phyloP scores from a whole-genome alignment of 108 stramenopile species.

The Cyclotella atomus region DNA sequence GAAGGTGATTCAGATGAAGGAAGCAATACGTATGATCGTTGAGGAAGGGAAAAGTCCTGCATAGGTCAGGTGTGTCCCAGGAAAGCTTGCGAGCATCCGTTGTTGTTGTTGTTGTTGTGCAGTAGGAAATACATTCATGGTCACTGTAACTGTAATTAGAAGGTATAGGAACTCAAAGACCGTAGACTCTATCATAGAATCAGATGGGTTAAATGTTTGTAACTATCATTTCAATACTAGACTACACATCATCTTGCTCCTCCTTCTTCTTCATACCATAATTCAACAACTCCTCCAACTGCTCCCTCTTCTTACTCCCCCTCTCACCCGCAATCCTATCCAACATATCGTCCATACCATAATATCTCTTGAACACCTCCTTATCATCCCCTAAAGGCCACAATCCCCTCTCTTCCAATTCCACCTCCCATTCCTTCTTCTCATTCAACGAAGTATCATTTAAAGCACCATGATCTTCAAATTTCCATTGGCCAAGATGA shows the following conservation, averaged over 20 bases:
- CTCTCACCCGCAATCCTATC: slow-evolving; percentile 24
- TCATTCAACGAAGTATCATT: slow-evolving; percentile 60
- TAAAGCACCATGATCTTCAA: slow-evolving; percentile 75
- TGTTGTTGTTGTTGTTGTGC: too few species aligned
- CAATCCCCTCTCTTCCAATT: slow-evolving; percentile 42
- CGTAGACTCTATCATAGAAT: too few species aligned
- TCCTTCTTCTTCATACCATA: neutral
- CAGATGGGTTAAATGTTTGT: too few species aligned
- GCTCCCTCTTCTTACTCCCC: slow-evolving; percentile 31
- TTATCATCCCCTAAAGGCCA: slow-evolving; percentile 35
- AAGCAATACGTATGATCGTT: too few species aligned
- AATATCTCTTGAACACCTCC: slow-evolving; percentile 31
- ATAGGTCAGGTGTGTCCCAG: too few species aligned
- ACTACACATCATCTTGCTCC: neutral
- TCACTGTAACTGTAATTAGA: too few species aligned
- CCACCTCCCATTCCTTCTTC: slow-evolving; percentile 40
- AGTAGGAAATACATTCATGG: too few species aligned
- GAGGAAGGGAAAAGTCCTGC: too few species aligned
- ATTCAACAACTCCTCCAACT: slow-evolving; percentile 34
- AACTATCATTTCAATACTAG: too few species aligned
- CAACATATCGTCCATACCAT: slow-evolving; percentile 33
- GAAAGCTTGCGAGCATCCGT: too few species aligned
- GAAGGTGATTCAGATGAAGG: slow-evolving; percentile 5
- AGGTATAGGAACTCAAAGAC: too few species aligned
- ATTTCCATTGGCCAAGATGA: slow-evolving; percentile 74